Evolutionary conservation across 257 asterid genomes (phyloP).

Genomic region (Lantana camara): DNA sequence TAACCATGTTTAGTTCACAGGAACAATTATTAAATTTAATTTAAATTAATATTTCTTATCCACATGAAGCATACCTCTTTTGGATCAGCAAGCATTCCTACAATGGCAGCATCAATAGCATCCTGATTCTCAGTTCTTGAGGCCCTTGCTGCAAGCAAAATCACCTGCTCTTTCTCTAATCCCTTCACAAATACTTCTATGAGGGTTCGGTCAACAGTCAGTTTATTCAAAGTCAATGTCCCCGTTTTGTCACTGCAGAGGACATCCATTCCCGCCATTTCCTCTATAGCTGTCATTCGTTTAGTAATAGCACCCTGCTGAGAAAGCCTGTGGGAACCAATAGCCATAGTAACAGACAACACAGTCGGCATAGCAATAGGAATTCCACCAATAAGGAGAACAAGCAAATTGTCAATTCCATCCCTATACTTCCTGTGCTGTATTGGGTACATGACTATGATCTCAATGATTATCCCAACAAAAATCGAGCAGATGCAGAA

Average conservation of each 20-base stretch:
- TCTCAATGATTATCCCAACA: conserved; percentile 69
- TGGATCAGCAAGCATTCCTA: conserved; percentile 95
- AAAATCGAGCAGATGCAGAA: conserved; percentile 92
- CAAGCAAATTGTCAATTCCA: conserved; percentile 89
- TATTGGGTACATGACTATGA: conserved; percentile 89
- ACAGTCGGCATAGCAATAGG: conserved; percentile 98
- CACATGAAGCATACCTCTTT: conserved; percentile 58
- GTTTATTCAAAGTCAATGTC: conserved; percentile 84
- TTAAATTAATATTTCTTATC: too few species aligned
- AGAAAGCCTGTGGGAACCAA: conserved; percentile 87
- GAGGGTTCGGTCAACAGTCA: conserved; percentile 73
- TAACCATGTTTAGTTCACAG: too few species aligned
- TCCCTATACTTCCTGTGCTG: conserved; percentile 85
- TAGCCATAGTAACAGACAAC: conserved; percentile 92
- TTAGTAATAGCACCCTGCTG: conserved; percentile 96
- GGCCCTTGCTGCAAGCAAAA: conserved; percentile 86
- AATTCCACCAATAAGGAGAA: conserved; percentile 87
- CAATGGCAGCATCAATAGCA: conserved; percentile 93
- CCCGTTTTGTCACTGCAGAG: conserved; percentile 95
- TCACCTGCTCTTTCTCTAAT: conserved; percentile 68
- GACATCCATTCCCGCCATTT: conserved; percentile 98
- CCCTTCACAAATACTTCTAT: conserved; percentile 78
- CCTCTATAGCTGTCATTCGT: conserved; percentile 97
- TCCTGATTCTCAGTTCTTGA: conserved; percentile 90
- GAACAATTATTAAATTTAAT: not conserved